These are phyloP conservation scores for Plasmodium knowlesi DNA, from an alignment of 169 alveolate species.

Conservation along the genomic window DNA sequence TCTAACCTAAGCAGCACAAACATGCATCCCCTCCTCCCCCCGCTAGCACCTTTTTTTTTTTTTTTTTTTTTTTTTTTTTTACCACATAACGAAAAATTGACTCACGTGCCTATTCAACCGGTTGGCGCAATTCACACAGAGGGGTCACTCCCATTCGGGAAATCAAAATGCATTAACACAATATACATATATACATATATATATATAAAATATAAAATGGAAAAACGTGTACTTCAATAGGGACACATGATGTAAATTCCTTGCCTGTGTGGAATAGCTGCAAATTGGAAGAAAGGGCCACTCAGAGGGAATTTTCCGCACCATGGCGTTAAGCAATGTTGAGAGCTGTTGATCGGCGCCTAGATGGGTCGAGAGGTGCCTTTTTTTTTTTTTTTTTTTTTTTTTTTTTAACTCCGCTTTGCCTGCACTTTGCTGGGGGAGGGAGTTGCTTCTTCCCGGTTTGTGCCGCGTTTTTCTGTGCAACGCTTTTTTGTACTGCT, in stretches of 20 bases:
- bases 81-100: not conserved
- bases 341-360: not conserved
- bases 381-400: too few relatives aligned
- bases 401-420: not conserved
- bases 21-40: not conserved
- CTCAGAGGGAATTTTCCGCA: not conserved
- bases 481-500: not conserved
- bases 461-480: not conserved
- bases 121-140: not conserved
- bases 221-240: not conserved
- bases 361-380: not conserved
- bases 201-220: not conserved
- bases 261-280: not conserved
- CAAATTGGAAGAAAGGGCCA: not conserved
- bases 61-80: too few relatives aligned
- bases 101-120: not conserved
- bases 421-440: not conserved
- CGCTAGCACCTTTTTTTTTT: not conserved
- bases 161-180: not conserved
- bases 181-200: not conserved
- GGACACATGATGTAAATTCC: not conserved
- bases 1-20: not conserved
- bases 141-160: not conserved
- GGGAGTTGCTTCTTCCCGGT: not conserved
- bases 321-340: not conserved